A percentile compares a stretch with the other conserved stretches of the same genome.
These are phyloP conservation scores for Dactylella cylindrospora DNA, from an alignment of 2,329 filamentous ascomycete genomes.

Conservation along the genomic window DNA sequence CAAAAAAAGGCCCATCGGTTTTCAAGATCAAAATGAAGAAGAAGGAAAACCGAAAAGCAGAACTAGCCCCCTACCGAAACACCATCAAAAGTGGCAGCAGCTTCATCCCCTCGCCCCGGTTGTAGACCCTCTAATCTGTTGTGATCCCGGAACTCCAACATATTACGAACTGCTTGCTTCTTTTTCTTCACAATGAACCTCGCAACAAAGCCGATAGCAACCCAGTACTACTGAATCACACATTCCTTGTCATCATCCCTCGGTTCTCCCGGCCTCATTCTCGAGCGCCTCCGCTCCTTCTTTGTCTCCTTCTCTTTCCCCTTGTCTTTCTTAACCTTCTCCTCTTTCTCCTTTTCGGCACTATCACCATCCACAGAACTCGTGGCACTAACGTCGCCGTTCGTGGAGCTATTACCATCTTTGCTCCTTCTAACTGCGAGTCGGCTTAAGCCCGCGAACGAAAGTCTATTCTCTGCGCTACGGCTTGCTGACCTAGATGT, in stretches of 20 bases:
- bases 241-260: slow-evolving; percentile 39
- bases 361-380: slow-evolving; percentile 38
- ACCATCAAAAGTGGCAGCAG: no score
- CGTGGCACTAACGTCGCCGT: slow-evolving; percentile 15
- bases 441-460: slow-evolving; percentile 31
- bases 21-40: no score
- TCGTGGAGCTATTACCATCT: slow-evolving; percentile 12
- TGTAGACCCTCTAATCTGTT: no score
- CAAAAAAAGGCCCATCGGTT: no score
- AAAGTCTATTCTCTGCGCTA: slow-evolving; percentile 33
- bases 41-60: no score
- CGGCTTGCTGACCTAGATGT: slow-evolving; percentile 27
- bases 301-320: slow-evolving; percentile 20
- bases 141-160: no score
- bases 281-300: slow-evolving; percentile 22
- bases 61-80: no score
- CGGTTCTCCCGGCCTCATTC: slow-evolving; percentile 28
- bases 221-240: slow-evolving; percentile 43
- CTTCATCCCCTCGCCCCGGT: no score
- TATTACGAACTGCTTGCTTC: no score
- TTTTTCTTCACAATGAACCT: slow-evolving; percentile 12
- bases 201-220: slow-evolving; percentile 27
- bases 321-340: slow-evolving; percentile 32
- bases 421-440: slow-evolving; percentile 33
- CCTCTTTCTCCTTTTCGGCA: slow-evolving; percentile 11